Evolutionary conservation across 805 yeast genomes (phyloP).

Genomic region (Tetrapisispora pingtungensis): DNA sequence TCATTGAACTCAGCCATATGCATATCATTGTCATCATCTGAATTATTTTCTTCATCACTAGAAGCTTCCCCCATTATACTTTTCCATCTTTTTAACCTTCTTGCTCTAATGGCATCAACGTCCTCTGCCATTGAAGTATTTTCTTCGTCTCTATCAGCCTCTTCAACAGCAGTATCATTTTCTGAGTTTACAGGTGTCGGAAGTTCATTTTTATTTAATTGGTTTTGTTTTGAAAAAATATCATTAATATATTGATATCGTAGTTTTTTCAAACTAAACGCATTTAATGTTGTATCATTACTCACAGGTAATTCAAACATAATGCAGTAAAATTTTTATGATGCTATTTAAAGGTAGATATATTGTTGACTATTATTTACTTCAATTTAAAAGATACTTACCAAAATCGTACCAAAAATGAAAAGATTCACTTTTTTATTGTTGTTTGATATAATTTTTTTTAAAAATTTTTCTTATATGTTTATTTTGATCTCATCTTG

Average conservation of each 20-base stretch:
- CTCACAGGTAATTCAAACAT: slow-evolving; percentile 20
- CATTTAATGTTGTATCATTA: slow-evolving; percentile 7
- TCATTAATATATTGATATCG: slow-evolving; percentile 19
- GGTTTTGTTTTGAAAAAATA: slow-evolving; percentile 8
- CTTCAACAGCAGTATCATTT: slow-evolving; percentile 9
- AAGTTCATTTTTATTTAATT: slow-evolving; percentile 4
- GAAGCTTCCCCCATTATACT: slow-evolving; percentile 16
- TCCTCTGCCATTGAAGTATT: slow-evolving; percentile 8
- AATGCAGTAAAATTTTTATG: background rate
- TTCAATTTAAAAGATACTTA: background rate
- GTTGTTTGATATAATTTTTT: background rate
- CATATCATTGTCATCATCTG: slow-evolving; percentile 5
- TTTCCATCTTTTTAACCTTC: slow-evolving; percentile 14
- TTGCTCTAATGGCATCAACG: slow-evolving; percentile 4
- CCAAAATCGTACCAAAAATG: no score
- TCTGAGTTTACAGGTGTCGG: slow-evolving; percentile 23
- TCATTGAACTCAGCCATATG: slow-evolving; percentile 4
- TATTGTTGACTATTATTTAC: background rate
- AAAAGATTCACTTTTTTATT: no score
- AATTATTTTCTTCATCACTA: slow-evolving; percentile 12
- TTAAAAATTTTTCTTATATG: background rate
- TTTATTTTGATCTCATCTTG: background rate
- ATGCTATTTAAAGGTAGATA: no score
- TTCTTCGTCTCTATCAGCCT: slow-evolving; percentile 6
- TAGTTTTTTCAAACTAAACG: slow-evolving; percentile 11